phyloP scores from a whole-genome alignment of 306 rosid species.

The Quercus ilex region DNA sequence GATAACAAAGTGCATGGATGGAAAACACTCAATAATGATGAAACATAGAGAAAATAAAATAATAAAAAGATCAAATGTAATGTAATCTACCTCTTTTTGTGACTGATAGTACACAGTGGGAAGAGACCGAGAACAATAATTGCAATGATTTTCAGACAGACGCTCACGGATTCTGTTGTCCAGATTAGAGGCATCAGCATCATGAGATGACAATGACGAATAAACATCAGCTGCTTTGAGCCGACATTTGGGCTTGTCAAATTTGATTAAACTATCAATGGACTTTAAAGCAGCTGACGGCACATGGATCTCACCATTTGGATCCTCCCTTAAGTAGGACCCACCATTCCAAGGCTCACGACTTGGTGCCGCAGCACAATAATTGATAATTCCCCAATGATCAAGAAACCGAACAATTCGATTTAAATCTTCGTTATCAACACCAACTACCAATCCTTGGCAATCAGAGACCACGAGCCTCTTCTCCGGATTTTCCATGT shows the following conservation, averaged over 20 bases:
- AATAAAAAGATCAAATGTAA: conserved; percentile 4
- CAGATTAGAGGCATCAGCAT: conserved; percentile 55
- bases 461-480: conserved; percentile 64
- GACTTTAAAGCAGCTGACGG: conserved; percentile 83
- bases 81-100: conserved; percentile 76
- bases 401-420: conserved; percentile 88
- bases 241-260: conserved; percentile 88
- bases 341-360: conserved; percentile 45
- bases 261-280: conserved; percentile 84
- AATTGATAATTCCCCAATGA: conserved; percentile 97
- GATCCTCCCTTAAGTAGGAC: conserved; percentile 72
- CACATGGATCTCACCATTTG: conserved; percentile 77
- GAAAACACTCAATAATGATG: conserved; percentile 2
- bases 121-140: conserved; percentile 74
- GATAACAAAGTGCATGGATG: conserved; percentile 15
- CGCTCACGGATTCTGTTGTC: conserved; percentile 84
- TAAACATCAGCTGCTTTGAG: conserved; percentile 71
- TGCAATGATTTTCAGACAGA: conserved; percentile 87
- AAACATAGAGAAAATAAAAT: conserved; percentile 10
- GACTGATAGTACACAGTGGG: conserved; percentile 80
- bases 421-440: conserved; percentile 67
- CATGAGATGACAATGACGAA: conserved; percentile 38
- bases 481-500: conserved; percentile 84
- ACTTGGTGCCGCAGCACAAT: conserved; percentile 59
- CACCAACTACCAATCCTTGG: conserved; percentile 47